Evolutionary conservation across 768 basidiomycete species (phyloP).

Genomic region (Tylopilus felleus): DNA sequence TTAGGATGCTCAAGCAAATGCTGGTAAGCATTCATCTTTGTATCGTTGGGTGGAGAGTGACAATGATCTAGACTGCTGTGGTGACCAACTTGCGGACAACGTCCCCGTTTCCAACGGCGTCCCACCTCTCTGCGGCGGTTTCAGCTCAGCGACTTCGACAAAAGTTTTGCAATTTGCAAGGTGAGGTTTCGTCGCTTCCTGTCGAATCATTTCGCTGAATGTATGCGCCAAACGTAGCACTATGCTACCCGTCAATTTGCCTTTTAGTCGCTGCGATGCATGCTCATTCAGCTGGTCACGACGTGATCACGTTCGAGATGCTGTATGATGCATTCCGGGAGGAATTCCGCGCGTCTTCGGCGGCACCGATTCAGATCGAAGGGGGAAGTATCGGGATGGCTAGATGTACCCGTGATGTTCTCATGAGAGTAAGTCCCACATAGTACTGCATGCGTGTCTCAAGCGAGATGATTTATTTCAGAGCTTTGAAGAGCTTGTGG

Average conservation of each 20-base stretch:
- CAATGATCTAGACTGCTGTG: conserved; percentile 37
- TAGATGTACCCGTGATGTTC: conserved; percentile 57
- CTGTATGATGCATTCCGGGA: conserved; percentile 75
- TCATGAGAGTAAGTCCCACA: conserved; percentile 56
- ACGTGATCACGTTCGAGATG: conserved; percentile 88
- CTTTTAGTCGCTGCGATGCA: conserved; percentile 85
- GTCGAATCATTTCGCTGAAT: background rate
- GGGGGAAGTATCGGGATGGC: conserved; percentile 77
- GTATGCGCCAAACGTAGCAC: conserved; percentile 38
- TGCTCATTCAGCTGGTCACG: conserved; percentile 69
- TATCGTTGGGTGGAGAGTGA: conserved; percentile 8
- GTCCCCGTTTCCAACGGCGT: conserved; percentile 52
- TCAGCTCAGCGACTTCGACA: conserved; percentile 55
- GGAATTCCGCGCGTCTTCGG: conserved; percentile 66
- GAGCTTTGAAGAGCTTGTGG: conserved; percentile 75
- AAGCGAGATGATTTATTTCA: conserved; percentile 28
- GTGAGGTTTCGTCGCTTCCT: conserved; percentile 37
- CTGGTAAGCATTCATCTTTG: conserved; percentile 46
- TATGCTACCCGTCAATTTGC: conserved; percentile 78
- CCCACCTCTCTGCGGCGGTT: conserved; percentile 41
- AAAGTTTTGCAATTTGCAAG: conserved; percentile 47
- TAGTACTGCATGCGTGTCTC: background rate
- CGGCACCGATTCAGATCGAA: conserved; percentile 71
- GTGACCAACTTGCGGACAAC: conserved; percentile 45
- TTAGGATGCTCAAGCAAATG: conserved; percentile 54